Percentiles rank a stretch among this genome's conserved stretches.
phyloP scores from a whole-genome alignment of 169 alveolate species.

The Plasmodium vinckei region DNA sequence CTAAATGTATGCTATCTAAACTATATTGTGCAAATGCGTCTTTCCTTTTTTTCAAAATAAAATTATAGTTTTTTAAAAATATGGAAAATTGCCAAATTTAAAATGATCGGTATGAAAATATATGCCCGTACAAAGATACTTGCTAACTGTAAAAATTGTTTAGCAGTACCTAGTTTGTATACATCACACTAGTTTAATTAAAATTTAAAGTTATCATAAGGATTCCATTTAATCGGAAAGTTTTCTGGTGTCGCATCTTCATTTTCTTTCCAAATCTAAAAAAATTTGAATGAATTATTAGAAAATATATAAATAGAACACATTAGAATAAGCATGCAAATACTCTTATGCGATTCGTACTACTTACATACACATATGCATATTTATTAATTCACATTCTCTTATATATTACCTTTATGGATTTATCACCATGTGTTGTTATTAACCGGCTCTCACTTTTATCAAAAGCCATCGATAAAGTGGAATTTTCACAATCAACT shows the following conservation, averaged over 20 bases:
- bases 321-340: not conserved
- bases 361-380: no score
- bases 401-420: conserved; percentile 92
- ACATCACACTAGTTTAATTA: conserved; percentile 14
- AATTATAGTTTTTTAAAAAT: not conserved
- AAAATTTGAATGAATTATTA: not conserved
- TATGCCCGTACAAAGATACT: not conserved
- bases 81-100: conserved; percentile 1
- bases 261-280: conserved; percentile 82
- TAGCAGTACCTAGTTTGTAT: not conserved
- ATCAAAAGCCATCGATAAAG: conserved; percentile 95
- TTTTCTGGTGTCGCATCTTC: conserved; percentile 85
- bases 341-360: no score
- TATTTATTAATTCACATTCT: no score
- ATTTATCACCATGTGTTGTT: conserved; percentile 99
- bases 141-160: not conserved
- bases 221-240: conserved; percentile 84
- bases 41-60: conserved; percentile 1
- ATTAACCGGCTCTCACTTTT: conserved; percentile 95
- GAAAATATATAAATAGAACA: not conserved
- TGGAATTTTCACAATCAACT: conserved; percentile 96
- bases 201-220: conserved; percentile 78
- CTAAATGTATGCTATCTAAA: no score
- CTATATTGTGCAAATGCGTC: not conserved
- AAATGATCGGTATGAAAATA: not conserved